Evolutionary conservation across 306 rosid species (phyloP), one percentile per base, ranked within the genome.

Genomic region (Rubus parviflorus): DNA sequence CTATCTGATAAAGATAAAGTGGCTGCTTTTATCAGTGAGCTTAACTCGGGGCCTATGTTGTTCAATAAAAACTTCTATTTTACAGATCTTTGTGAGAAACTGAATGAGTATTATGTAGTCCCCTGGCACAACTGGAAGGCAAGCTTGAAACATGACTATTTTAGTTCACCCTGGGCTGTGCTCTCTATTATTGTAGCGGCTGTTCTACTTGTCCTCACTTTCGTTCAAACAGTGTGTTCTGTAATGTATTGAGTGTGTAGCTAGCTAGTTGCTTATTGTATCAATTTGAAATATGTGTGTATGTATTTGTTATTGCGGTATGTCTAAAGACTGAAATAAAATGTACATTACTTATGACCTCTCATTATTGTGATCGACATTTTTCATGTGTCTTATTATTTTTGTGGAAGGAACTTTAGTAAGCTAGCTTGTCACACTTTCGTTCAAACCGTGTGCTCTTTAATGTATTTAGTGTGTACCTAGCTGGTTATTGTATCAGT

Each of bases 1-100:
- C 63, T 75, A 3, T 53, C 83, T 0, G 82, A 83, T 30, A 77
- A 48, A 20, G 7, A 70, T 17, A 74, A 10, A 23, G 70, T 66
- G 47, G 81, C 78, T 15, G 5, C 17, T 7, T 49, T 73, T 17
- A 8, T 82, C 16, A 66, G 53, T 16, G 11, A 40, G 30, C 82
- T 81, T 20, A 4, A 68, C 60, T 63, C 81, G 22, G 79, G 79
- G 41, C 79, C 80, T 65, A 45, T 83, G n/a, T n/a, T 65, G 0
- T 60, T 48, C 0, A 7, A 6, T 5, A 64, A 64, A 67, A 7
- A 56, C 1, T 75, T 35, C 48, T 4, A 3, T 64, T 52, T 85
- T 17, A 17, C 20, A 1, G 5, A 37, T 64, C 49, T 65, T 23
- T 22, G 51, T 67, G 79, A 83, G 52, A 73, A 72, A 0, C 40